These are phyloP conservation scores for Hamigera avellanea DNA, from an alignment of 495 filamentous ascomycete genomes.

Conservation along the genomic window DNA sequence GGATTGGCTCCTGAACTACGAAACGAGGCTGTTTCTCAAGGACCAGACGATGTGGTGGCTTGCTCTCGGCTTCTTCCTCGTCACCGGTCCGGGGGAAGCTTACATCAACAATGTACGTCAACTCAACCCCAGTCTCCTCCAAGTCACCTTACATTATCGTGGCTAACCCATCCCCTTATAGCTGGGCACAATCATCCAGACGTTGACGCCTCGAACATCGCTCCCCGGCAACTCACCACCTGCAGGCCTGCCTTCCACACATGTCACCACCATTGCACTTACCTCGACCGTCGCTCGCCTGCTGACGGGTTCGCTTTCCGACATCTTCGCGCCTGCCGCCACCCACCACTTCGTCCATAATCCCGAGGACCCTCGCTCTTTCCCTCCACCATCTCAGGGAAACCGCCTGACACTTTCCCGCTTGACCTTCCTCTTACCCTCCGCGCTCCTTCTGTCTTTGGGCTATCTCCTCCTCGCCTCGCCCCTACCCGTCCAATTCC, in stretches of 20 bases:
- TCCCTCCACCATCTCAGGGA: conserved; percentile 12
- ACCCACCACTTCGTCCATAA: conserved; percentile 26
- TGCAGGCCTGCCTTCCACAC: conserved; percentile 62
- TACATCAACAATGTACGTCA: conserved; percentile 78
- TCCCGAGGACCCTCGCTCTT: conserved; percentile 17
- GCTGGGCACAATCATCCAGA: conserved; percentile 83
- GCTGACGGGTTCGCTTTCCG: conserved; percentile 72
- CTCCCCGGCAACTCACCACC: conserved; percentile 37
- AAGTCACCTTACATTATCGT: background rate
- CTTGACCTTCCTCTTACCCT: conserved; percentile 64
- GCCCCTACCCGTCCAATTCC: conserved; percentile 53
- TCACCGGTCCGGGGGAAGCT: conserved; percentile 86
- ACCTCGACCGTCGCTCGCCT: conserved; percentile 86
- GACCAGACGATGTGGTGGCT: conserved; percentile 95
- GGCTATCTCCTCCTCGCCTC: conserved; percentile 68
- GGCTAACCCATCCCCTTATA: conserved; percentile 12
- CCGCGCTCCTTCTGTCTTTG: conserved; percentile 61
- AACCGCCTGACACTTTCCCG: conserved; percentile 55
- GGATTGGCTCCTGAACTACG: conserved; percentile 74
- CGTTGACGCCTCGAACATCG: conserved; percentile 55
- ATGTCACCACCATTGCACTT: conserved; percentile 83
- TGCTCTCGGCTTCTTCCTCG: conserved; percentile 82
- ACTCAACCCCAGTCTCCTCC: background rate
- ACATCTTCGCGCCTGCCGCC: conserved; percentile 66
- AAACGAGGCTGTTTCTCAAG: conserved; percentile 68